Evolutionary conservation across 2,329 filamentous ascomycete species (phyloP).

Genomic region (Achaetomium macrosporum): DNA sequence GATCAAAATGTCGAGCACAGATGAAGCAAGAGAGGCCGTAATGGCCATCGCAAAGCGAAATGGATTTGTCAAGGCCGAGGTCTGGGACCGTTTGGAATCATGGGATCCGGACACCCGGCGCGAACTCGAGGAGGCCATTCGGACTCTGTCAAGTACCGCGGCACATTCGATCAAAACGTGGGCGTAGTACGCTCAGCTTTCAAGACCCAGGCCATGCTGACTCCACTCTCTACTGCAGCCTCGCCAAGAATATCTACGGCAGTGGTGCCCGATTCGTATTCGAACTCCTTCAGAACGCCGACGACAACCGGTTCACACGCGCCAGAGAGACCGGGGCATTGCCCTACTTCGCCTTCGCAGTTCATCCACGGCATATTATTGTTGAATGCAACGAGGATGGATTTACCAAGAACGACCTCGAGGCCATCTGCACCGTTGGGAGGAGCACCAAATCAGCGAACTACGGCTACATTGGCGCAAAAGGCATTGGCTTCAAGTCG

Average conservation of each 20-base stretch:
- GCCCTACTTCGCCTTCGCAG: slow-evolving; percentile 30
- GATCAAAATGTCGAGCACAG: too few species aligned
- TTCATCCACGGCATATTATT: slow-evolving; percentile 33
- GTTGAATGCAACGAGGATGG: slow-evolving; percentile 45
- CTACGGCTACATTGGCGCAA: slow-evolving; percentile 40
- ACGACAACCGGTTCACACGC: slow-evolving; percentile 32
- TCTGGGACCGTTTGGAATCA: too few species aligned
- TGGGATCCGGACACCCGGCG: too few species aligned
- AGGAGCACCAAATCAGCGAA: slow-evolving; percentile 38
- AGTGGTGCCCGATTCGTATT: neutral
- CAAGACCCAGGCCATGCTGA: too few species aligned
- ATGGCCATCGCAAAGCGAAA: too few species aligned
- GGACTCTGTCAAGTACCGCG: too few species aligned
- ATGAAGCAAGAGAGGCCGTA: too few species aligned
- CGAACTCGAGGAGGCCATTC: too few species aligned
- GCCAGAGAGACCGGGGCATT: slow-evolving; percentile 12
- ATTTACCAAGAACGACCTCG: slow-evolving; percentile 34
- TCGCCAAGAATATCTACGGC: neutral
- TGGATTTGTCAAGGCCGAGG: too few species aligned
- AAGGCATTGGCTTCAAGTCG: slow-evolving; percentile 44
- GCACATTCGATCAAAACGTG: too few species aligned
- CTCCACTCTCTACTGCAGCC: neutral
- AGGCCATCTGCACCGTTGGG: slow-evolving; percentile 38
- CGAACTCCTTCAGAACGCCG: neutral
- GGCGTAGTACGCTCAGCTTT: too few species aligned